Conservation (phyloP, 768 basidiomycete genomes). For the Agaricus bisporus region DNA sequence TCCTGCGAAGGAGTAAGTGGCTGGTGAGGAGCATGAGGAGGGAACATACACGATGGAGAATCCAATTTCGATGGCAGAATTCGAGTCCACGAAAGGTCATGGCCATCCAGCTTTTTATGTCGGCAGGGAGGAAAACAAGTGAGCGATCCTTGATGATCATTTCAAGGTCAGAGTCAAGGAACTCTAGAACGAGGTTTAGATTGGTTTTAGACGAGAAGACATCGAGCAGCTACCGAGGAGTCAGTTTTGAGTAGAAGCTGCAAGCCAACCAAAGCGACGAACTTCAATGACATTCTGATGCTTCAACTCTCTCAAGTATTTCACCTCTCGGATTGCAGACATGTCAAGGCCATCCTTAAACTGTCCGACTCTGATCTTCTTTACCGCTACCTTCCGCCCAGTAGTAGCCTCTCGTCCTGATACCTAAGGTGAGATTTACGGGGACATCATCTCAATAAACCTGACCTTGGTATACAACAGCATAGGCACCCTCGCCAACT, state of each 20-base stretch:
- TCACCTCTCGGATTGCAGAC: conserved; percentile 98
- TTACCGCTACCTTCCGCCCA: conserved; percentile 88
- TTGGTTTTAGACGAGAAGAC: conserved; percentile 97
- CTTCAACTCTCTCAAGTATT: conserved; percentile 88
- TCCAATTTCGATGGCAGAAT: conserved; percentile 93
- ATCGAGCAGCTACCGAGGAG: conserved; percentile 68
- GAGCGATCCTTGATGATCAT: conserved; percentile 92
- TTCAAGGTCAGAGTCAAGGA: conserved; percentile 93
- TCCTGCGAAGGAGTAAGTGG: conserved; percentile 48
- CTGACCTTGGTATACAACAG: conserved; percentile 89
- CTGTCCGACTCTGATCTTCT: conserved; percentile 95
- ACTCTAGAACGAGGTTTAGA: conserved; percentile 95
- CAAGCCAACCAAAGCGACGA: conserved; percentile 9
- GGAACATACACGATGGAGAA: conserved; percentile 78
- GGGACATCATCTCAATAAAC: neutral
- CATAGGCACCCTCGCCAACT: conserved; percentile 90
- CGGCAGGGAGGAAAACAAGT: conserved; percentile 88
- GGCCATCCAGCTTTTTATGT: conserved; percentile 98
- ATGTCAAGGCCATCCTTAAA: conserved; percentile 99
- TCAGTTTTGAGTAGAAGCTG: neutral
- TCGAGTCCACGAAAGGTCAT: conserved; percentile 98
- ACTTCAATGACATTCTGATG: conserved; percentile 97
- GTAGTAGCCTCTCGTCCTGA: conserved; percentile 71
- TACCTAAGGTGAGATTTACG: neutral
- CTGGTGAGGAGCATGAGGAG: neutral